Evolutionary conservation across 2,329 filamentous ascomycete species (phyloP).

Genomic region (Talaromyces sp.): DNA sequence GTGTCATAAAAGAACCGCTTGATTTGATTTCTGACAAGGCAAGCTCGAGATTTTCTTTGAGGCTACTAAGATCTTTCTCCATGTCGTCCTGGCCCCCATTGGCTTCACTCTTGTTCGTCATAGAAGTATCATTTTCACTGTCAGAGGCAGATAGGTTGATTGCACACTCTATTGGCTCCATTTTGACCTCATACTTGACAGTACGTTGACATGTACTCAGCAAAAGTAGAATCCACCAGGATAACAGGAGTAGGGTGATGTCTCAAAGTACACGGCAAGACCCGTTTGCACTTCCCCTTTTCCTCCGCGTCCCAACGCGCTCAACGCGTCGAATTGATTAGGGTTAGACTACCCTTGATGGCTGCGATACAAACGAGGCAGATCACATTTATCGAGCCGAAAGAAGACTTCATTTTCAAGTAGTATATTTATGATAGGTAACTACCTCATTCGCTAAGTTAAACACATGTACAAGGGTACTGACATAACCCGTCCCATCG

Average conservation of each 20-base stretch:
- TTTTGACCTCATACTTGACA: not conserved
- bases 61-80: not conserved
- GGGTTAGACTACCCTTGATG: not conserved
- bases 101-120: no score
- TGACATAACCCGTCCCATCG: no score
- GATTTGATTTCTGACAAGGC: not conserved
- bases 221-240: no score
- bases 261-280: not conserved
- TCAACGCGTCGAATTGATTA: not conserved
- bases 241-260: no score
- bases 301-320: not conserved
- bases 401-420: no score
- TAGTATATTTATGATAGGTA: no score
- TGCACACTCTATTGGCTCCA: not conserved
- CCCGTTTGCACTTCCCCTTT: not conserved
- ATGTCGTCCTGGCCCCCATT: no score
- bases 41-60: not conserved
- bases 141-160: not conserved
- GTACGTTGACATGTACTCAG: no score
- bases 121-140: not conserved
- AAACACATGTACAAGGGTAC: no score
- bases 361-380: no score
- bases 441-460: no score
- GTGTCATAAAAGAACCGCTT: not conserved
- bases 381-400: no score